phyloP scores from a whole-genome alignment of 2,329 filamentous ascomycete species.

The Teratosphaeria gauchensis region DNA sequence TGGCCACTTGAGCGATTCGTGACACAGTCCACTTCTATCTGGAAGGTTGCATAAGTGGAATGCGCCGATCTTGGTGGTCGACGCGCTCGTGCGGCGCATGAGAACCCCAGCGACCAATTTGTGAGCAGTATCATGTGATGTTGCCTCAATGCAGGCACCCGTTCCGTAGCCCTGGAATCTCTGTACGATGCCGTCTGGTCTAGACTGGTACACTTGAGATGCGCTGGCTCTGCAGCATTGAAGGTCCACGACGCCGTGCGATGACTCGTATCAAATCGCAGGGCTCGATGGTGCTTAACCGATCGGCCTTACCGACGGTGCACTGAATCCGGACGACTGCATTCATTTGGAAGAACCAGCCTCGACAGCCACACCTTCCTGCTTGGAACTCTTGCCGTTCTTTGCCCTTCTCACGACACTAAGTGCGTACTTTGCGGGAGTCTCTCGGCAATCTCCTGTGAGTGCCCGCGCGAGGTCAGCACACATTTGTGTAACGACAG shows the following conservation, averaged over 20 bases:
- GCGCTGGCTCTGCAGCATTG: background rate
- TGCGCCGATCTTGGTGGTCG: background rate
- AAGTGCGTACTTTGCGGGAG: background rate
- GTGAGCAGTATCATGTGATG: background rate
- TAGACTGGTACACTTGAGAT: background rate
- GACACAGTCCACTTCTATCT: no score
- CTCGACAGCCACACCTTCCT: background rate
- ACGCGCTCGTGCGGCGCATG: no score
- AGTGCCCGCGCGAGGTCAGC: background rate
- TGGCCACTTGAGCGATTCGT: no score
- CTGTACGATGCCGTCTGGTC: background rate
- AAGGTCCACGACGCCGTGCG: background rate
- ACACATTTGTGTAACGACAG: background rate
- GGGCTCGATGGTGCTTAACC: background rate
- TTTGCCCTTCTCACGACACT: background rate
- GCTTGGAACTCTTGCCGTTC: background rate
- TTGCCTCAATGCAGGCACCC: background rate
- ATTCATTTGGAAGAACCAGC: background rate
- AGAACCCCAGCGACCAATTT: background rate
- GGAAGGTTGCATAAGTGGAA: background rate
- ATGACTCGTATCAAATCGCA: background rate
- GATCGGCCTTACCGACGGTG: background rate
- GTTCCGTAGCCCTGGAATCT: background rate
- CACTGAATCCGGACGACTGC: background rate
- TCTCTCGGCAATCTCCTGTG: constrained; percentile 1